A percentile compares a stretch with the other conserved stretches of the same genome.
Evolutionary conservation across 371 early-diverging fungal genomes (phyloP).

Genomic region (Mucor plumbeus): DNA sequence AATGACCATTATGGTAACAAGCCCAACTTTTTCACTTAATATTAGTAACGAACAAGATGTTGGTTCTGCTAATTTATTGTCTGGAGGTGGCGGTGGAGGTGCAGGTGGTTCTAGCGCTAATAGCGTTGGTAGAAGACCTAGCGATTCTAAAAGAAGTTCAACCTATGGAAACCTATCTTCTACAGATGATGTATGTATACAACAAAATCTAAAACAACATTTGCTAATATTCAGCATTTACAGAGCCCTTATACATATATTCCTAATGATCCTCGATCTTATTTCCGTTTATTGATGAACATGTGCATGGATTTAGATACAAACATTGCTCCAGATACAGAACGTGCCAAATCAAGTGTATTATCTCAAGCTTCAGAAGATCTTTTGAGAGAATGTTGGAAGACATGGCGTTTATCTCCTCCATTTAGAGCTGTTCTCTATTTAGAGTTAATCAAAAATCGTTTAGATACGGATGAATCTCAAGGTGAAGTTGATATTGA

Average conservation of each 20-base stretch:
- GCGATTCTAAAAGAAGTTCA: constrained; percentile 16
- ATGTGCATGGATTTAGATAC: constrained; percentile 66
- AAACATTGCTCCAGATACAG: constrained; percentile 50
- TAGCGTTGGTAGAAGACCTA: constrained; percentile 16
- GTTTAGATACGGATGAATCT: constrained; percentile 46
- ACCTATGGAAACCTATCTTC: constrained; percentile 3
- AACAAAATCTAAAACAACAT: neutral
- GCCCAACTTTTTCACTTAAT: constrained; percentile 41
- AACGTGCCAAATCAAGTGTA: constrained; percentile 54
- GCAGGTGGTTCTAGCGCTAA: neutral
- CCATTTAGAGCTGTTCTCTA: constrained; percentile 70
- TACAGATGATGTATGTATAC: constrained; percentile 18
- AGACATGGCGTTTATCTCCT: constrained; percentile 72
- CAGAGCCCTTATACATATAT: constrained; percentile 53
- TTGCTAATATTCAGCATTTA: neutral
- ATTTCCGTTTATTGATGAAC: constrained; percentile 58
- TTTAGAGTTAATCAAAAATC: constrained; percentile 65
- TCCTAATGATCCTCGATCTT: constrained; percentile 62
- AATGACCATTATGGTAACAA: constrained; percentile 53
- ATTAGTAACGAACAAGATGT: constrained; percentile 44
- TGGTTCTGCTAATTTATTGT: constrained; percentile 40
- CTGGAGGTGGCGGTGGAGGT: constrained; percentile 4
- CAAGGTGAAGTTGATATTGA: constrained; percentile 40
- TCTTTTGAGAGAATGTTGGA: constrained; percentile 69
- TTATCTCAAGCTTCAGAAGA: constrained; percentile 66